A percentile compares a stretch with the other conserved stretches of the same genome.
phyloP scores from a whole-genome alignment of 1,284 basidiomycete species.

The Ustilago sp. region DNA sequence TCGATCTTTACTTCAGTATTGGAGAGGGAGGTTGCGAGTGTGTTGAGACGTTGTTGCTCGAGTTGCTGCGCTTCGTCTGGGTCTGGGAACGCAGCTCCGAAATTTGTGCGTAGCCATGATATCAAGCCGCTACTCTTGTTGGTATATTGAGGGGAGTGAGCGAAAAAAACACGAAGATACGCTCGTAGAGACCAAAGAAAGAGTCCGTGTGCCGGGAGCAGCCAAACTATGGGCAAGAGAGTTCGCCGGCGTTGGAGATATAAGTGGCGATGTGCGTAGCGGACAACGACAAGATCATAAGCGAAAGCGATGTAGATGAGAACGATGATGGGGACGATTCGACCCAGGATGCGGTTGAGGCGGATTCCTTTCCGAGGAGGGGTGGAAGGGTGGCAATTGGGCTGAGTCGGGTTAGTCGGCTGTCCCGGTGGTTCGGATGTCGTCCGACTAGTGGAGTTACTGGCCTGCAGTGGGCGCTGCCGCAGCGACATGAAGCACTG shows the following conservation, averaged over 20 bases:
- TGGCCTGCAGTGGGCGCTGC: slow-evolving; percentile 13
- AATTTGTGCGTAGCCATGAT: slow-evolving; percentile 5
- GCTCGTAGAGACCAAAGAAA: slow-evolving; percentile 31
- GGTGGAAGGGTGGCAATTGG: not conserved
- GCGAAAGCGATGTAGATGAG: slow-evolving; percentile 37
- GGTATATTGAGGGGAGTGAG: not conserved
- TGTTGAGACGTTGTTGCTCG: slow-evolving; percentile 1
- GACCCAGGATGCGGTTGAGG: slow-evolving; percentile 37
- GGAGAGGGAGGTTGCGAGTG: not conserved
- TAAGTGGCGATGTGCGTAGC: slow-evolving; percentile 26
- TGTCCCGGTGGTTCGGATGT: slow-evolving; percentile 6
- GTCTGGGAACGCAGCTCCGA: slow-evolving; percentile 16
- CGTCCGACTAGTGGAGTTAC: not conserved
- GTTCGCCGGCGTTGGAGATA: slow-evolving; percentile 10
- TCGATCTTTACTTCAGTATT: not conserved
- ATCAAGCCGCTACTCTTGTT: not conserved
- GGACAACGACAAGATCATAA: slow-evolving; percentile 37
- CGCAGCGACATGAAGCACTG: slow-evolving; percentile 24
- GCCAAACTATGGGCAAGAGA: slow-evolving; percentile 14
- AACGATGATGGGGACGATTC: slow-evolving; percentile 47
- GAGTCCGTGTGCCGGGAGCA: slow-evolving; percentile 27
- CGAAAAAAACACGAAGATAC: slow-evolving; percentile 41
- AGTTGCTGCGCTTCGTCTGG: not conserved
- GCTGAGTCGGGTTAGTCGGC: not conserved
- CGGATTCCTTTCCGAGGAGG: slow-evolving; percentile 25